Base-by-base conservation (phyloP, 2,329 filamentous ascomycete genomes). In the Epichloe gansuensis region DNA sequence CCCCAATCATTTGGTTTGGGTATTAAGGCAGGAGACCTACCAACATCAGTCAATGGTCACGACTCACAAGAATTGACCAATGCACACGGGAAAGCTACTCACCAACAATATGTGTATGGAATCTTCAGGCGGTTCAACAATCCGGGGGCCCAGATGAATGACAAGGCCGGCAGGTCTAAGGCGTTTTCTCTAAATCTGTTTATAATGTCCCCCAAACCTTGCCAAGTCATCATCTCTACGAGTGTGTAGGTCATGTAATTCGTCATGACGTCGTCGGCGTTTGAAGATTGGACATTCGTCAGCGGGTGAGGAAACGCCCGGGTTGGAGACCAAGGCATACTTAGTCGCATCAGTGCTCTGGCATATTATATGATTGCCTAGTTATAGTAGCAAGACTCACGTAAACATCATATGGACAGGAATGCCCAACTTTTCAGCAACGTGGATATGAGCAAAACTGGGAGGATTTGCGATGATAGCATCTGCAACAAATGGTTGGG, bases 171-270 rank as follows among this genome's bases (percentile, higher is more conserved):
- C 1, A 96, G 71, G 27, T 85, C 84, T 1, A 95, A 74, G 13
- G 78, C 79, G 53, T 82, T 82, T 57, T 84, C 82, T 50, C 90
- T 77, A 61, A 95, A 96, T 11, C 82, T 78, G 63, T 97, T 96
- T 63, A 96, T 91, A 5, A 96, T 74, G 66, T 96, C 90, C 39
- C 90, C 90, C 4, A 95, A 71, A 0, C 89, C 89, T 67, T 95
- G 89, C 89, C 89, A 95, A 11, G 89, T 90, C 75, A 95, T 81
- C 78, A 94, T 87, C 58, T 95, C 89, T 2, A 95, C 85, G 21
- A 95, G 72, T 0, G 84, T 82, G 60, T 95, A 95, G 0, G 85
- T 87, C 52, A 94, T 75, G 61, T 87, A 91, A 59, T 93, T 95
- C 1, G 87, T 85, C 53, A 88, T 76, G n/a, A 79, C 79, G 5